Evolutionary conservation across 116 monocot species (phyloP), one percentile per base, ranked within the genome.

Genomic region (Dioscorea cayenensis): DNA sequence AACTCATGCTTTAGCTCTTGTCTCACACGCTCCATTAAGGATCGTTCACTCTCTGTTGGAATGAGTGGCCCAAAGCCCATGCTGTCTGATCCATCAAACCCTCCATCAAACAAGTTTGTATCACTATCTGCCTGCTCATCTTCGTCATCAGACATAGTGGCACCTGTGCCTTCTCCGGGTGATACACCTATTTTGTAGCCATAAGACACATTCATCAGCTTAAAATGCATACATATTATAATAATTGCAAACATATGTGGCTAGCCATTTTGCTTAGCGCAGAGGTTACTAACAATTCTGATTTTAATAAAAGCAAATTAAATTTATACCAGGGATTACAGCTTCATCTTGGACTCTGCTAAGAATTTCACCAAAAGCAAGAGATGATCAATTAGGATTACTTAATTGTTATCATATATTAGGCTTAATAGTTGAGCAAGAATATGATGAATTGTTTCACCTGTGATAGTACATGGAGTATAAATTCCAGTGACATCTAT

Each of bases 81-180:
- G 73, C 69, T 88, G 64, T 92, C 92, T 10, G 79, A 63, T 65
- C 92, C 88, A 73, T 92, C 92, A 4, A 85, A 50, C 73, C 75
- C 79, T 65, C 81, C 84, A 66, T 92, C 88, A 69, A 75, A 92
- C 63, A 92, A 68, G 75, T 92, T 92, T 11, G 81, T 66, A 55
- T 92, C 92, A 35, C 88, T 85, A 68, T 92, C 88, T 7, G 71
- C 85, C 8, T 88, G 92, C 29, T 88, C 92, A 43, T 88, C 92
- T 5, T 92, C 92, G 48, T 88, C 92, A 64, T 92, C 92, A 5
- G 92, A 92, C 92, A 92, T 92, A 23, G 92, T 92, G 52, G 92
- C 92, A 61, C 92, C 92, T 16, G 88, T 92, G 66, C 92, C 92
- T 71, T 92, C 92, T 21, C 92, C 88, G 7, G 88, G 85, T 68